Percentiles rank a stretch among this genome's conserved stretches.
Conservation (phyloP, 805 yeast genomes). For the Candida boleticola region DNA sequence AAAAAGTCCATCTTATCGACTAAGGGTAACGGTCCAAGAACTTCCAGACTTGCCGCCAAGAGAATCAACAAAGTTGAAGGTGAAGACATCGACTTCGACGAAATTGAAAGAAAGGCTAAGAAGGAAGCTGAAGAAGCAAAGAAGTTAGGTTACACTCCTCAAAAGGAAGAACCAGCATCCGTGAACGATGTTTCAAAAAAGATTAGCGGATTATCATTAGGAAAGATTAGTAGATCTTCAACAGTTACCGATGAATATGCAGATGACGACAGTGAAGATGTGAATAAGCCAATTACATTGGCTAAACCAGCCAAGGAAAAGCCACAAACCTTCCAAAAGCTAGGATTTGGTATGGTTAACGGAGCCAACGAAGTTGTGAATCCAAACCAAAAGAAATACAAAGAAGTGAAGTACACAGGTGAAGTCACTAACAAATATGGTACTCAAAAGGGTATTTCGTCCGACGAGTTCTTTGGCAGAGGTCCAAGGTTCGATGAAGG, state of each 20-base stretch:
- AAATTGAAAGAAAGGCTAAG: conserved; percentile 73
- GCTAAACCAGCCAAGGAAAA: conserved; percentile 42
- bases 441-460: conserved; percentile 88
- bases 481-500: conserved; percentile 73
- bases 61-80: conserved; percentile 44
- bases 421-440: conserved; percentile 79
- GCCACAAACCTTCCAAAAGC: conserved; percentile 71
- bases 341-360: conserved; percentile 87
- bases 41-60: conserved; percentile 57
- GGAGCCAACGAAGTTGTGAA: conserved; percentile 49
- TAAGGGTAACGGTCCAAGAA: conserved; percentile 51
- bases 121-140: conserved; percentile 73
- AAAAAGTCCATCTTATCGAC: conserved; percentile 46
- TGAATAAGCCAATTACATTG: conserved; percentile 2
- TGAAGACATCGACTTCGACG: conserved; percentile 56
- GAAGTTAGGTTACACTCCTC: conserved; percentile 51
- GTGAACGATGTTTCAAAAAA: conserved; percentile 3
- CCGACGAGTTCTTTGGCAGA: conserved; percentile 92
- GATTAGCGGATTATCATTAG: conserved; percentile 4
- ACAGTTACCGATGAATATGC: not conserved
- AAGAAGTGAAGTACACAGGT: conserved; percentile 67
- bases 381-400: conserved; percentile 33
- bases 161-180: conserved; percentile 13
- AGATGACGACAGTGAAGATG: conserved; percentile 8
- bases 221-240: not conserved